phyloP scores from a whole-genome alignment of 2,329 filamentous ascomycete species.

The Fusarium beomiforme region DNA sequence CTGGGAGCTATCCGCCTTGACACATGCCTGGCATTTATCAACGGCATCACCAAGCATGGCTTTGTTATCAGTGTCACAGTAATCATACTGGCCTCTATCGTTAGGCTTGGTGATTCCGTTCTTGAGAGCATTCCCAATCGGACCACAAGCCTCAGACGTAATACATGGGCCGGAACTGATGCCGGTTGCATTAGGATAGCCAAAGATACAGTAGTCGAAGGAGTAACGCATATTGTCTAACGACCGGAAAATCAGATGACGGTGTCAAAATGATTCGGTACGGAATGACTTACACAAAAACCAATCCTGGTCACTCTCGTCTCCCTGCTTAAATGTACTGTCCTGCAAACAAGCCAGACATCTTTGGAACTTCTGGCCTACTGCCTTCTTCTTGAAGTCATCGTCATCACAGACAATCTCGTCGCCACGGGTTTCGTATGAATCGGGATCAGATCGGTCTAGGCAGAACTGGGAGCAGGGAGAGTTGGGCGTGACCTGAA shows the following conservation, averaged over 20 bases:
- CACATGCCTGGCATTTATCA: slow-evolving; percentile 57
- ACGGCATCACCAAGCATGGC: slow-evolving; percentile 48
- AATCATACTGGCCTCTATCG: slow-evolving; percentile 53
- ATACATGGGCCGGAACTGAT: slow-evolving; percentile 60
- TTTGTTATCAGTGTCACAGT: slow-evolving; percentile 56
- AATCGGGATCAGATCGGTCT: slow-evolving; percentile 57
- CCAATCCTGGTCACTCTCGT: slow-evolving; percentile 65
- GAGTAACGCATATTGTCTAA: slow-evolving; percentile 65
- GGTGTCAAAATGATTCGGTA: background rate
- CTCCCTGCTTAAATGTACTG: slow-evolving; percentile 58
- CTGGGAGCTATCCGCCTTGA: slow-evolving; percentile 54
- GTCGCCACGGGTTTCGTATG: slow-evolving; percentile 54
- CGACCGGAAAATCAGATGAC: background rate
- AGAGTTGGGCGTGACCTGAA: slow-evolving; percentile 64
- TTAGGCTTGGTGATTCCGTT: slow-evolving; percentile 51
- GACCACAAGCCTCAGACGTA: slow-evolving; percentile 61
- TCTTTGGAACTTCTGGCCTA: slow-evolving; percentile 58
- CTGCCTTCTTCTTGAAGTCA: slow-evolving; percentile 50
- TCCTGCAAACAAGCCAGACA: slow-evolving; percentile 65
- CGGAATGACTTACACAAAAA: slow-evolving; percentile 61
- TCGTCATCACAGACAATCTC: slow-evolving; percentile 61
- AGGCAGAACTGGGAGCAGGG: slow-evolving; percentile 63
- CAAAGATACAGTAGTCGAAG: slow-evolving; percentile 63
- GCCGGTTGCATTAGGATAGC: slow-evolving; percentile 59
- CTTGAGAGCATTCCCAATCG: slow-evolving; percentile 53